These are phyloP conservation scores for Chaetomium globosum DNA, from an alignment of 2,329 filamentous ascomycete genomes.

Conservation along the genomic window DNA sequence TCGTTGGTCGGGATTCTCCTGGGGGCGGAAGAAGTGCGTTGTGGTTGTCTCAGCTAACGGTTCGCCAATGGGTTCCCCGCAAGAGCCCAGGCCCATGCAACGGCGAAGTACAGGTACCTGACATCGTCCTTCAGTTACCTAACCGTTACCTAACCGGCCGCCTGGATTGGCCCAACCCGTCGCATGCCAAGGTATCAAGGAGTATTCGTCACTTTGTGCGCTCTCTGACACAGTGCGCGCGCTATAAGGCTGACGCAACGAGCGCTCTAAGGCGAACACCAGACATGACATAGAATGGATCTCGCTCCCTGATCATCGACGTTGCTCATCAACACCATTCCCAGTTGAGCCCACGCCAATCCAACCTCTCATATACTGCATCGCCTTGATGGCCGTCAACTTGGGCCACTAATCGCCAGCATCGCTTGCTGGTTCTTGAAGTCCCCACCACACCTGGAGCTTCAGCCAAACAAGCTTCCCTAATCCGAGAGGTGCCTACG, in stretches of 20 bases:
- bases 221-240: conserved; percentile 2
- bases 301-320: background rate
- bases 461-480: conserved; percentile 3
- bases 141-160: conserved; percentile 25
- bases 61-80: conserved; percentile 18
- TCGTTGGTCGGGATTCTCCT: background rate
- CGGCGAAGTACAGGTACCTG: conserved; percentile 1
- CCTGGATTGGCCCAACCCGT: background rate
- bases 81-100: background rate
- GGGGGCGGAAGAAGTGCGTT: background rate
- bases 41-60: conserved; percentile 1
- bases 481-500: conserved; percentile 7
- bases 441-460: conserved; percentile 9
- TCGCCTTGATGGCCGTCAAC: conserved; percentile 18
- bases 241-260: conserved; percentile 16
- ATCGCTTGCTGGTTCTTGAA: background rate
- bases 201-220: conserved; percentile 22
- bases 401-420: background rate
- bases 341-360: conserved; percentile 6
- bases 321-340: background rate
- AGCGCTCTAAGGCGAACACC: background rate
- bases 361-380: background rate
- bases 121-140: conserved; percentile 22
- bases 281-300: background rate
- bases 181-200: conserved; percentile 23